Conservation (phyloP, 2,329 filamentous ascomycete genomes). For the Epichloe hybrida region DNA sequence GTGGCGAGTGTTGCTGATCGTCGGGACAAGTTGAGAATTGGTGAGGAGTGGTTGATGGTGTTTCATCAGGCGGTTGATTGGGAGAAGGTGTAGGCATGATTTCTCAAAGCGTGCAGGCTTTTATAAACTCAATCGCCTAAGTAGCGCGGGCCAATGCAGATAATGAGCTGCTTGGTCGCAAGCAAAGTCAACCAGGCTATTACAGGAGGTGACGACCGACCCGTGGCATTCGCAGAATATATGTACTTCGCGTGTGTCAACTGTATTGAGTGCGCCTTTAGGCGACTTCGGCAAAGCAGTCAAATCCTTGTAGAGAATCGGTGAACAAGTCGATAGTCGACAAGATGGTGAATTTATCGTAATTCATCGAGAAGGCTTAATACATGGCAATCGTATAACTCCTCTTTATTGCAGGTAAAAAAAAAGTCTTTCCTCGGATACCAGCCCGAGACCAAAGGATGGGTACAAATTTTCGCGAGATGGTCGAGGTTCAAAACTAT, state of each 20-base stretch:
- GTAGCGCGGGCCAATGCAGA: background rate
- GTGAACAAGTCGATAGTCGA: conserved; percentile 1
- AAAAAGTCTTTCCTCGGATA: background rate
- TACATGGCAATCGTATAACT: conserved; percentile 1
- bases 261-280: background rate
- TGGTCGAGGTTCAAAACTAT: background rate
- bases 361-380: conserved; percentile 1
- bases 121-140: background rate
- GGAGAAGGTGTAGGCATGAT: conserved; percentile 34
- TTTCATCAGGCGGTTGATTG: conserved; percentile 23
- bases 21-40: conserved; percentile 31
- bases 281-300: background rate
- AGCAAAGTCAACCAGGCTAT: background rate
- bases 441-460: background rate
- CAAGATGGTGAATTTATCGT: background rate
- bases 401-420: background rate
- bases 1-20: conserved; percentile 19
- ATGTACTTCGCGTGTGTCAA: background rate
- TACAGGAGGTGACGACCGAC: too few relatives aligned
- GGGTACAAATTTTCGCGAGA: background rate
- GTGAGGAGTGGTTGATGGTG: conserved; percentile 23
- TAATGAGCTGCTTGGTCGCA: background rate
- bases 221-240: background rate
- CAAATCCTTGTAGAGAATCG: background rate
- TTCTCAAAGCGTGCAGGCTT: background rate